Conservation (phyloP, 2,329 filamentous ascomycete species). For the Epichloe bromicola region DNA sequence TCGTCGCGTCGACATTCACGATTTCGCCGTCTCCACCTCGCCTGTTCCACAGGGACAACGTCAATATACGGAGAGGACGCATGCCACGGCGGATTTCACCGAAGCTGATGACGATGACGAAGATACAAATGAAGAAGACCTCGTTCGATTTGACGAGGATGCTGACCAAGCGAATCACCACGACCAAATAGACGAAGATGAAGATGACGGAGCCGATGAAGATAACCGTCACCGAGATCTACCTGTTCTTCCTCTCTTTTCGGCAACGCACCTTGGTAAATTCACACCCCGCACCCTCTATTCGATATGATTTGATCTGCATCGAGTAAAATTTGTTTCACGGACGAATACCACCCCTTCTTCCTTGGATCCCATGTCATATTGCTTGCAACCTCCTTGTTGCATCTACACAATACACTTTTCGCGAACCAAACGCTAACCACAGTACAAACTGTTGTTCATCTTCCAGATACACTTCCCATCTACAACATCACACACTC, state of each 20-base stretch:
- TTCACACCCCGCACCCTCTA: neutral
- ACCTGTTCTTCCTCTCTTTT: conserved; percentile 62
- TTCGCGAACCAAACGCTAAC: neutral
- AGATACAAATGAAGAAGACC: conserved; percentile 27
- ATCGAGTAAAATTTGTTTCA: neutral
- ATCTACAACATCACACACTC: conserved; percentile 85
- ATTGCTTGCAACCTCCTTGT: neutral
- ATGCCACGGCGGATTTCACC: conserved; percentile 52
- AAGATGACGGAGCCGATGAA: conserved; percentile 25
- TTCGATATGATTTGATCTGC: neutral
- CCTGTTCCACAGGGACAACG: conserved; percentile 16
- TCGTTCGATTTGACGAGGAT: conserved; percentile 26
- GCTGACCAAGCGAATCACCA: conserved; percentile 34
- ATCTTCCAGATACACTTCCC: conserved; percentile 57
- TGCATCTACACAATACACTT: neutral
- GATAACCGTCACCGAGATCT: conserved; percentile 26
- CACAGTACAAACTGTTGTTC: neutral
- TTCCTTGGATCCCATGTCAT: neutral
- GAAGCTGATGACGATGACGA: conserved; percentile 43
- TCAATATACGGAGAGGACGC: conserved; percentile 21
- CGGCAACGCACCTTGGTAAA: conserved; percentile 60
- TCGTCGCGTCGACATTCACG: conserved; percentile 20
- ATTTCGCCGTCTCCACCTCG: conserved; percentile 19
- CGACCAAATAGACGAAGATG: conserved; percentile 32
- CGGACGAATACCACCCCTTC: neutral